Base-by-base conservation (phyloP, 257 asterid species). In the Gynochthodes officinalis region DNA sequence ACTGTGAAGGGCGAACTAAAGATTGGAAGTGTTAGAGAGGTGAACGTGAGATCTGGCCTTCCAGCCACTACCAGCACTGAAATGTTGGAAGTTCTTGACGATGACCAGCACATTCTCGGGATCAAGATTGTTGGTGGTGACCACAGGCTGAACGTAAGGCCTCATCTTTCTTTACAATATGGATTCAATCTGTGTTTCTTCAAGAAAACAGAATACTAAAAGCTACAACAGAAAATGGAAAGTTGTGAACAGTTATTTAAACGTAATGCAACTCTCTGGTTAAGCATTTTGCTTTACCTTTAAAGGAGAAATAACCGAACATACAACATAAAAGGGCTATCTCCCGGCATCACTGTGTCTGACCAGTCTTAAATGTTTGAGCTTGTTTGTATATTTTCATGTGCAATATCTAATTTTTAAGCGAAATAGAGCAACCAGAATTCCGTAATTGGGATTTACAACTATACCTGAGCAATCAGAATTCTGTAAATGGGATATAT, bases 21-120 rank as follows among this genome's bases (percentile, higher is more conserved):
- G 64, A 84, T 93, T 73, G 98, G 97, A 19, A 90, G 96, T 76
- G 93, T 93, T 73, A 75, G 98, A 81, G 91, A 93, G 78, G 98
- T 93, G 72, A 87, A 91, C 65, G 96, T 93, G n/a, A 90, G 85
- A 82, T 89, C 97, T 1, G 98, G 98, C 12, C 98, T 93, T 70
- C 98, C 98, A 0, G 97, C 98, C 44, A 91, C 97, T 0, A 93
- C 97, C 66, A 91, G 97, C 96, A 91, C 92, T 7, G 97, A 93
- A 85, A 84, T 84, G 72, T 72, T 93, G 81, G 98, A 93, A 67
- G 81, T 89, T 71, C 96, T 90, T 15, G 96, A 93, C 74, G 97
- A 93, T 64, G 86, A 85, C 69, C 86, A 88, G 48, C 98, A 89
- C 80, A 88, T 90, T 61, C 90, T 93, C 33, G 89, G 96, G 15